Conservation (phyloP, 495 filamentous ascomycete genomes). For the Podospora tetraspora region DNA sequence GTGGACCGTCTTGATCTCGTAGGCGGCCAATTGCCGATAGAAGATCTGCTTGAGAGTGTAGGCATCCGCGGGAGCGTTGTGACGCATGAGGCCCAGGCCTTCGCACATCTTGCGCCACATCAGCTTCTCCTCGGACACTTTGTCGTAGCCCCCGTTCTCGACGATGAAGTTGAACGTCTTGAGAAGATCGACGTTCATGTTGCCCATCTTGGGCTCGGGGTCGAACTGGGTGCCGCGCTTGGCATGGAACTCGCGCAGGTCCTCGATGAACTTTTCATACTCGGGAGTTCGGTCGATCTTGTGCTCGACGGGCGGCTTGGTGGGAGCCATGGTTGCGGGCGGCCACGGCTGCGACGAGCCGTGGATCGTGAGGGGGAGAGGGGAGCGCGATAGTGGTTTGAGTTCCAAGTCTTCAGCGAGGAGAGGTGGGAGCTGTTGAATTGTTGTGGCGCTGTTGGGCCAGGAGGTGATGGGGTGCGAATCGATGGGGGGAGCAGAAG, state of each 20-base stretch:
- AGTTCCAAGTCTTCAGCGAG: background rate
- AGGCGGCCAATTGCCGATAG: slow-evolving; percentile 78
- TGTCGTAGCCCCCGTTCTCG: slow-evolving; percentile 72
- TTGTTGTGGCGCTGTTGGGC: background rate
- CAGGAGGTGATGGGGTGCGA: background rate
- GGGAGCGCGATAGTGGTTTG: background rate
- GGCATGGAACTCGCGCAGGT: slow-evolving; percentile 57
- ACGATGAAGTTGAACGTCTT: slow-evolving; percentile 66
- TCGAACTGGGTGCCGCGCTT: slow-evolving; percentile 69
- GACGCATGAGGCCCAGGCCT: slow-evolving; percentile 54
- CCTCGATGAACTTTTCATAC: slow-evolving; percentile 64
- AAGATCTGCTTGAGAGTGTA: slow-evolving; percentile 76
- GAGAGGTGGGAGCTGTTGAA: background rate
- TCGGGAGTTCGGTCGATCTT: slow-evolving; percentile 51
- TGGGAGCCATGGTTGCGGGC: slow-evolving; percentile 33
- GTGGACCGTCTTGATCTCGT: slow-evolving; percentile 68
- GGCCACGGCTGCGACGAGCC: slow-evolving; percentile 20
- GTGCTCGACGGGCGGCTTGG: slow-evolving; percentile 32
- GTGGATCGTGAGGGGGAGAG: background rate
- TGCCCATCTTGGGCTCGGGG: slow-evolving; percentile 66
- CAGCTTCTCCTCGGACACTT: slow-evolving; percentile 70
- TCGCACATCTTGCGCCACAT: slow-evolving; percentile 69
- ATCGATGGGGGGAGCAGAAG: background rate
- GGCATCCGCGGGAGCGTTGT: slow-evolving; percentile 64
- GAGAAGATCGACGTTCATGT: slow-evolving; percentile 62